Evolutionary conservation across 345 rosid species (phyloP), one percentile per base, ranked within the genome.

Genomic region (Citrus medica): DNA sequence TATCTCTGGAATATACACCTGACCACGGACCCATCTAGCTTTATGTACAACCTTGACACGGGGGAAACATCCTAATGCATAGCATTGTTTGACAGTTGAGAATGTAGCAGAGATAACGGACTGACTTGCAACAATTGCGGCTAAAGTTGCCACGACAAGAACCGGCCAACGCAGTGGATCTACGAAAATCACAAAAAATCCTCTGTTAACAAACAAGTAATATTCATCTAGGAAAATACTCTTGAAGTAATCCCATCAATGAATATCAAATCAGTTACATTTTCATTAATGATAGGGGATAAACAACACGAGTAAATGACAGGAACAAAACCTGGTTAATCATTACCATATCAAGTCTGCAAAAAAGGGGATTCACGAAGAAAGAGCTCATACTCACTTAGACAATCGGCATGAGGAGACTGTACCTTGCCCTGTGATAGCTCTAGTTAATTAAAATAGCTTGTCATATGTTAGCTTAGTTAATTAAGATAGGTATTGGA

Each of bases 1-100:
- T 77, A 96, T 89, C 92, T 94, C 98, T 8, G 98, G 99, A 79
- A 96, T 90, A 87, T 88, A 94, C 77, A 92, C 91, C 80, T 92
- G 97, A 76, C 94, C 93, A 83, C 76, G 88, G 70, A 86, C 77
- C 97, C 98, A 96, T 82, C 90, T 89, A 73, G 92, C 84, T 82
- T 92, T 91, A 84, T 90, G 95, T 65, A 94, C 95, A 79, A 94
- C 84, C 90, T 96, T 96, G 88, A 94, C 86, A 0, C 94, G 95
- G 59, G 98, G 99, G 78, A 96, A 96, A 82, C 99, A 96, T 79
- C 99, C 98, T 48, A 89, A 83, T 61, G 95, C 91, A 27, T 89
- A 89, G 87, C 94, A 90, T 83, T 96, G 98, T 79, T 90, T 91
- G 77, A 94, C 90, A 48, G 87, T 86, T 35, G 98, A 87, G 89